Evolutionary conservation across 305 asterid species (phyloP).

Genomic region (Rubia occidens): DNA sequence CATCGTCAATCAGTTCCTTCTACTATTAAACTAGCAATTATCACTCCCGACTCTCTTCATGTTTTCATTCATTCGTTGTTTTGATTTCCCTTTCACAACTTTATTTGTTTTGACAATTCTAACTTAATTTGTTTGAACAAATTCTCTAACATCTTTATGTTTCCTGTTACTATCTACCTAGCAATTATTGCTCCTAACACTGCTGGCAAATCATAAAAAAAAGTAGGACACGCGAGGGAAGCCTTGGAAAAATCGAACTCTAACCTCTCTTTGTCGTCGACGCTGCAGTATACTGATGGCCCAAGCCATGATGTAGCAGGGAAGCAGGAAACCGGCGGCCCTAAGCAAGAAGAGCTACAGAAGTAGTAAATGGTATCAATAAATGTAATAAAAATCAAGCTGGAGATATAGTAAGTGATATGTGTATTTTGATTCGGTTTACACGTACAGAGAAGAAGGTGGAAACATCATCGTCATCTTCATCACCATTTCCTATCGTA

Average conservation of each 20-base stretch:
- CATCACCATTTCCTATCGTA: constrained; percentile 33
- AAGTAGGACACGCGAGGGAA: background rate
- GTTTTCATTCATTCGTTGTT: background rate
- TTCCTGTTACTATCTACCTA: too few relatives aligned
- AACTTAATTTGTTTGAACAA: too few relatives aligned
- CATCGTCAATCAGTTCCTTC: too few relatives aligned
- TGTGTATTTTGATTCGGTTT: background rate
- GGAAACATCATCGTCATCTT: constrained; percentile 37
- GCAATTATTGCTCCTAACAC: background rate
- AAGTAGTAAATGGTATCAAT: constrained; percentile 11
- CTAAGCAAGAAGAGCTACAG: constrained; percentile 46
- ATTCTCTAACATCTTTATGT: too few relatives aligned
- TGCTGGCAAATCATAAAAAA: background rate
- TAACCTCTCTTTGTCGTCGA: constrained; percentile 50
- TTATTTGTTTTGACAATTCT: too few relatives aligned
- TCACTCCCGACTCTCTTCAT: background rate
- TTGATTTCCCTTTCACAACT: background rate
- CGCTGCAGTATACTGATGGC: constrained; percentile 39
- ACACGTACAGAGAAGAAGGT: constrained; percentile 41
- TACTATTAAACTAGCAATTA: too few relatives aligned
- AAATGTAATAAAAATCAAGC: background rate
- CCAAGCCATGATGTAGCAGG: constrained; percentile 47
- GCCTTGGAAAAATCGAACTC: constrained; percentile 2
- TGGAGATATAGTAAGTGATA: background rate
- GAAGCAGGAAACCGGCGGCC: constrained; percentile 43